phyloP scores from a whole-genome alignment of 306 rosid genomes.

The Cucumis sativus region DNA sequence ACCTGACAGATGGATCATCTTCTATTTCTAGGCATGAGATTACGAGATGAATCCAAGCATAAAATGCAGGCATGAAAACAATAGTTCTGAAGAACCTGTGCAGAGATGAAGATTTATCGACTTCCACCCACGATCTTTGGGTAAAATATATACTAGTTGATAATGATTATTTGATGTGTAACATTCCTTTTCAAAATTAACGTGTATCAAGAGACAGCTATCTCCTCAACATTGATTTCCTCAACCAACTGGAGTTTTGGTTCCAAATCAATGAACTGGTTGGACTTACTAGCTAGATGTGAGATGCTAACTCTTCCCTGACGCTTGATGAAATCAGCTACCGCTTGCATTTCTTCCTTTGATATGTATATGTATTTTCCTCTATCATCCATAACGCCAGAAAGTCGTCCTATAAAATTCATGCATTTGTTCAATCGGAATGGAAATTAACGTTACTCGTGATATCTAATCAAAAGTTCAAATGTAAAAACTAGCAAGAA shows the following conservation, averaged over 20 bases:
- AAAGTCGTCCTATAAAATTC: constrained; percentile 23
- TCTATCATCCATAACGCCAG: constrained; percentile 97
- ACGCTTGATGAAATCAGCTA: constrained; percentile 78
- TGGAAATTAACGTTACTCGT: no score
- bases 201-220: constrained; percentile 34
- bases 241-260: constrained; percentile 56
- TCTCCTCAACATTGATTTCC: constrained; percentile 51
- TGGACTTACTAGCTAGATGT: constrained; percentile 88
- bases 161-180: not conserved
- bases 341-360: constrained; percentile 90
- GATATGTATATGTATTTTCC: constrained; percentile 92
- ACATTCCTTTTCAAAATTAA: constrained; percentile 9
- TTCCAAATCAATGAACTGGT: constrained; percentile 97
- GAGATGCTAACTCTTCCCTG: constrained; percentile 92
- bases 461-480: not conserved
- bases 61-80: not conserved
- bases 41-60: not conserved
- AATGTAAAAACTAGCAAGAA: not conserved
- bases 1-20: not conserved
- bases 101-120: not conserved
- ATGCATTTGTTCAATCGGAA: not conserved
- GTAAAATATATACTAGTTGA: constrained; percentile 3
- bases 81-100: not conserved
- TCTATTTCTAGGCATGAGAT: not conserved
- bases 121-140: not conserved